Base-by-base conservation (phyloP, 345 rosid species). In the Linum lewisii region DNA sequence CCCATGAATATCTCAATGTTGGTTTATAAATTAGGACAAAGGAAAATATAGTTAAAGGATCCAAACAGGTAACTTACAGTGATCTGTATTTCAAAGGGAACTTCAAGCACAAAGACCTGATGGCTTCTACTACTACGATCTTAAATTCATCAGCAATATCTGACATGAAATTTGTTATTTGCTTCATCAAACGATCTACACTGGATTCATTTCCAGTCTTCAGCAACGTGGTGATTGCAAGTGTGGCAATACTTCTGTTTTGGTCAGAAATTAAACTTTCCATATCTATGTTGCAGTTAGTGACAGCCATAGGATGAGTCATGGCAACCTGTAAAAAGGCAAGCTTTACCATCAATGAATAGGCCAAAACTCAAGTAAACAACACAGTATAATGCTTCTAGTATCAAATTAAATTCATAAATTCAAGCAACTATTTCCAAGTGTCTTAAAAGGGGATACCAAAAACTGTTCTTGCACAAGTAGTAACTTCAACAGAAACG, bases 291-390 rank as follows among this genome's bases (percentile, higher is more conserved):
- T 92, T 92, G 88, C 99, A 93, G 85, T 83, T 93, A 66, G 97
- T 87, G 60, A 93, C 94, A 58, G 97, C 97, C 97, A 89, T 84
- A 50, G 99, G 99, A 83, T 93, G 99, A 26, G 91, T 86, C 99
- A 93, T 87, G 47, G 99, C 95, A 77, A 93, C 99, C 99, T 93
- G 84, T 58, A 70, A 66, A 58, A 64, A 5, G 34, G 4, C 14
- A 53, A 19, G 15, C 5, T 19, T 20, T 1, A 52, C 13, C 13
- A 21, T 20, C 13, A 52, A 52, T 21, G 56, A 21, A 21, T 52
- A 52, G 25, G 24, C 20, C 24, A 21, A 20, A 21, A 7, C 8
- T 5, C n/a, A 8, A 19, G 44, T 22, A 13, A 1, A 49, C 25
- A 51, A 21, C 24, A 7, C 32, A 59, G 26, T 24, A 54, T 19